Base-by-base conservation (phyloP, 768 basidiomycete species). In the Leucosporidium scottii region DNA sequence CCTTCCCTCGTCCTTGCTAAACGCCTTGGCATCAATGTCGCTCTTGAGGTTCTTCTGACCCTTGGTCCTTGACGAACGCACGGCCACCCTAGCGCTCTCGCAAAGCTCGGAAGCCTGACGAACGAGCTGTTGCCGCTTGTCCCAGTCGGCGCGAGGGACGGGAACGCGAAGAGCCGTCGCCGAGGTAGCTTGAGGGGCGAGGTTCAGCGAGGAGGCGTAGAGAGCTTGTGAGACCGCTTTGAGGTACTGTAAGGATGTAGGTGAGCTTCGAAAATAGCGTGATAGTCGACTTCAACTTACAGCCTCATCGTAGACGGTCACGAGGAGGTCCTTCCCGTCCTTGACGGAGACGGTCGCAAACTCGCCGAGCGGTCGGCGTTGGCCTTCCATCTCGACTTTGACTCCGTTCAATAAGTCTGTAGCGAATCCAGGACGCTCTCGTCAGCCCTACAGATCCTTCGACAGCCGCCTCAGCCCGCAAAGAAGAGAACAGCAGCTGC, bases 41-140 rank as follows among this genome's bases (percentile, higher is more conserved):
- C 31, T 54, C 67, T 72, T 72, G 67, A 72, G 68, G 28, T 72
- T 67, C 61, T 72, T 72, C 71, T 72, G 71, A 20, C 67, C 71
- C 39, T 72, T 67, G 48, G 48, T 62, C 55, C 71, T 28, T 7
- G 54, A 39, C 55, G 61, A 57, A 23, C 71, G 27, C 0, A 72
- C 57, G 2, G 67, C 53, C 28, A 66, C 65, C 49, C 71, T 25
- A 18, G 71, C 62, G 49, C 66, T 68, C 59, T 72, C 71, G 55
- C 67, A 68, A 28, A 72, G 18, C 13, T 57, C 55, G 44, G 66
- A 62, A 18, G 71, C 67, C 39, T 72, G 67, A 6, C 59, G 31
- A 3, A 72, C 71, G 62, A 68, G 64, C 25, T 30, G 48, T 47
- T 72, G 64, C 7, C 71, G 71, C 59, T 72, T 72, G 54, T 58